phyloP scores from a whole-genome alignment of 2,329 filamentous ascomycete genomes.

The Apiospora koreana region DNA sequence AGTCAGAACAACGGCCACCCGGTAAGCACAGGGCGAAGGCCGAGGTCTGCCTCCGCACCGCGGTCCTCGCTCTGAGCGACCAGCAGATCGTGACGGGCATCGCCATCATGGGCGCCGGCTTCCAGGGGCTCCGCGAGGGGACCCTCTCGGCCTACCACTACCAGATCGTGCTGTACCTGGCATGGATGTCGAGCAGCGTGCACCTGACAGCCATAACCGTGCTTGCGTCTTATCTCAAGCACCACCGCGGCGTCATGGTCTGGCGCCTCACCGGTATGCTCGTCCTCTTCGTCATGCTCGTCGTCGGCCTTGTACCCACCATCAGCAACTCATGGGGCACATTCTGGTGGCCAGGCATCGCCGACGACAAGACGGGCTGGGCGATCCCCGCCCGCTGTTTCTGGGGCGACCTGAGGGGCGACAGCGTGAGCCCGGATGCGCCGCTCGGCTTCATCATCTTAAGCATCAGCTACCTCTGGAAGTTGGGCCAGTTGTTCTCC shows the following conservation, averaged over 20 bases:
- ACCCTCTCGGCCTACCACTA: constrained; percentile 13
- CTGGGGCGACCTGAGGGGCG: constrained; percentile 11
- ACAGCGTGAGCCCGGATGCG: constrained; percentile 7
- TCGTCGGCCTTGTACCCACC: constrained; percentile 13
- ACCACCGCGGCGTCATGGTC: background rate
- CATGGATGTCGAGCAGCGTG: constrained; percentile 15
- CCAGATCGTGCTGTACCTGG: constrained; percentile 14
- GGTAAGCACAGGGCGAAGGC: background rate
- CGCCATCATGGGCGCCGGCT: constrained; percentile 14
- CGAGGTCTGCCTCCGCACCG: constrained; percentile 6
- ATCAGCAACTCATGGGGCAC: constrained; percentile 11
- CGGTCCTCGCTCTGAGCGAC: constrained; percentile 11
- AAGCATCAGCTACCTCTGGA: constrained; percentile 10
- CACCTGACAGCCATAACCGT: constrained; percentile 14
- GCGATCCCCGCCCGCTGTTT: constrained; percentile 13
- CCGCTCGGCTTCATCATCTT: constrained; percentile 13
- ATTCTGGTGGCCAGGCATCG: constrained; percentile 12
- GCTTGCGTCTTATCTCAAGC: background rate
- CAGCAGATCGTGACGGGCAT: constrained; percentile 14
- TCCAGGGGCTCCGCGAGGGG: background rate
- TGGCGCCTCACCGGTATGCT: constrained; percentile 13
- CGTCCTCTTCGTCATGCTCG: constrained; percentile 10
- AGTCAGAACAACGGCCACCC: background rate
- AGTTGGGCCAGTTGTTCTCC: constrained; percentile 10
- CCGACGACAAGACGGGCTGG: constrained; percentile 10